These are phyloP conservation scores for Hortaea sp. DNA, from an alignment of 2,329 filamentous ascomycete species.

Conservation along the genomic window DNA sequence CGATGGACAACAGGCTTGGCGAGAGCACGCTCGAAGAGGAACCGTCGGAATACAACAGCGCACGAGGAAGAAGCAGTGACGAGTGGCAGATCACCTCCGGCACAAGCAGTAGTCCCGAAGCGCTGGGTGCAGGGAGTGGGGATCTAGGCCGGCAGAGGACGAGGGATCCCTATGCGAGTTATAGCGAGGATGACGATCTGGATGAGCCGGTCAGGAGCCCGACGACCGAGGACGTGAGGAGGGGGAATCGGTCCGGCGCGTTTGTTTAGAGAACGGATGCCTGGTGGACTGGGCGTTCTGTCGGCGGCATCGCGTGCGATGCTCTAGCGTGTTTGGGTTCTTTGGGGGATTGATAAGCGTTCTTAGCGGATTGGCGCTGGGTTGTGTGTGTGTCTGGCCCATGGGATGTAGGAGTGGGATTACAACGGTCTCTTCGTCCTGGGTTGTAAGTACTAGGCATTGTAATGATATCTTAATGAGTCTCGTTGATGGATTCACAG, in stretches of 20 bases:
- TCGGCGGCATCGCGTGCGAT: too few species aligned
- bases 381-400: not conserved
- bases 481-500: too few species aligned
- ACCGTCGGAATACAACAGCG: constrained; percentile 4
- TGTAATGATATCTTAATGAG: too few species aligned
- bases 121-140: constrained; percentile 8
- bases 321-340: not conserved
- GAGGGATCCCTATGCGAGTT: constrained; percentile 10
- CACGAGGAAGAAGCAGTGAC: constrained; percentile 15
- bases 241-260: constrained; percentile 1
- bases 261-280: constrained; percentile 6
- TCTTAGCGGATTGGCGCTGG: not conserved
- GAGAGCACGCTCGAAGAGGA: not conserved
- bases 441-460: too few species aligned
- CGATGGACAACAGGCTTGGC: not conserved
- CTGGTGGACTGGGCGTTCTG: too few species aligned
- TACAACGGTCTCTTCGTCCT: too few species aligned
- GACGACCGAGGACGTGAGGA: constrained; percentile 4
- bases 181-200: constrained; percentile 12
- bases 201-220: constrained; percentile 15
- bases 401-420: too few species aligned
- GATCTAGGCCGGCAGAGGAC: constrained; percentile 14
- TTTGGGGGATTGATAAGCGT: not conserved
- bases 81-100: constrained; percentile 24
- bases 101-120: constrained; percentile 13